These are phyloP conservation scores for Picochlorum sp. DNA, from an alignment of 139 green algal species.

Conservation along the genomic window DNA sequence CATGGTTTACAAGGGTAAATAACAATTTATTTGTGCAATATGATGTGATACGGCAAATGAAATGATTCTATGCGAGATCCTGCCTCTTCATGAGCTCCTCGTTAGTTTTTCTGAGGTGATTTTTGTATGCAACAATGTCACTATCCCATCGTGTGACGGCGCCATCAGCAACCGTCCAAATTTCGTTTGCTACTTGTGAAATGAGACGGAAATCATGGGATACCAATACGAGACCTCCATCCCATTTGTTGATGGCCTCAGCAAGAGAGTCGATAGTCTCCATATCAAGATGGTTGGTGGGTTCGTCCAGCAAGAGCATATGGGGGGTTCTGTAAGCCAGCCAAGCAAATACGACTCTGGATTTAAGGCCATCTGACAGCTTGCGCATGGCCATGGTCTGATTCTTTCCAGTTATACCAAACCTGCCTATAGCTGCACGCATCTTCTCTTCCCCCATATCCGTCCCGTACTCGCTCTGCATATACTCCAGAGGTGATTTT, in stretches of 20 bases:
- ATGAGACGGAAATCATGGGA: constrained; percentile 87
- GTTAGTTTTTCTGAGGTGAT: constrained; percentile 54
- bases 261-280: constrained; percentile 94
- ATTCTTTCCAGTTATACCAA: constrained; percentile 56
- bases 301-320: constrained; percentile 86
- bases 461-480: constrained; percentile 36
- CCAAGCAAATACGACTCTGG: constrained; percentile 84
- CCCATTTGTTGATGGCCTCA: constrained; percentile 79
- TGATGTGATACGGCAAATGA: not conserved
- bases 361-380: constrained; percentile 85
- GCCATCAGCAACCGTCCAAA: constrained; percentile 80
- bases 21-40: not conserved
- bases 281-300: constrained; percentile 90
- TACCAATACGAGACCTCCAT: constrained; percentile 85
- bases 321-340: constrained; percentile 72
- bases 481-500: constrained; percentile 60
- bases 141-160: constrained; percentile 63
- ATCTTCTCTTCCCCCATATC: constrained; percentile 52
- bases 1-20: not conserved
- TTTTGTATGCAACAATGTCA: constrained; percentile 83
- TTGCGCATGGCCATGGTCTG: constrained; percentile 70
- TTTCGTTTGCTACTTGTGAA: constrained; percentile 77
- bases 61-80: not conserved
- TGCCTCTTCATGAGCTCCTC: constrained; percentile 13
- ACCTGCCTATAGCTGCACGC: constrained; percentile 50